A percentile compares a stretch with the other conserved stretches of the same genome.
Evolutionary conservation across 1,139 yeast species (phyloP).

Genomic region (Suzukiozyma palmioleophila): DNA sequence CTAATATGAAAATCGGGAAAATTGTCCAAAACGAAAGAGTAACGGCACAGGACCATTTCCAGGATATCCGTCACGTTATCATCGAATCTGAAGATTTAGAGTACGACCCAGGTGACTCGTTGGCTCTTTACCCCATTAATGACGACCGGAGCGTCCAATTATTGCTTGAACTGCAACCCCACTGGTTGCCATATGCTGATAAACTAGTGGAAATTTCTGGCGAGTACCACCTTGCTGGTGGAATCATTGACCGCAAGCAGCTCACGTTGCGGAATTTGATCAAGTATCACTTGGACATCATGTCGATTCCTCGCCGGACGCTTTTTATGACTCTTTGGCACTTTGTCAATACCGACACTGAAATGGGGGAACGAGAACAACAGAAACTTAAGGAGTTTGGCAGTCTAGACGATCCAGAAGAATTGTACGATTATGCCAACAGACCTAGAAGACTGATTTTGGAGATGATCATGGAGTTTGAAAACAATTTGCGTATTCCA

Average conservation of each 20-base stretch:
- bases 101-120: slow-evolving; percentile 76
- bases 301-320: slow-evolving; percentile 77
- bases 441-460: slow-evolving; percentile 84
- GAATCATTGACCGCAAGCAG: slow-evolving; percentile 43
- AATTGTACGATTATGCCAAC: slow-evolving; percentile 81
- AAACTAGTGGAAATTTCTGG: slow-evolving; percentile 35
- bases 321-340: slow-evolving; percentile 71
- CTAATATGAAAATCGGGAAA: slow-evolving; percentile 30
- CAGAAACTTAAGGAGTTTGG: slow-evolving; percentile 77
- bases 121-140: slow-evolving; percentile 74
- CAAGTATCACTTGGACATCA: slow-evolving; percentile 75
- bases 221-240: slow-evolving; percentile 47
- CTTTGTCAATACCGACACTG: slow-evolving; percentile 55
- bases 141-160: slow-evolving; percentile 58
- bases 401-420: slow-evolving; percentile 69
- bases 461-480: slow-evolving; percentile 81
- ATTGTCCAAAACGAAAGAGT: slow-evolving; percentile 52
- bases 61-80: slow-evolving; percentile 73
- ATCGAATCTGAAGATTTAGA: slow-evolving; percentile 33
- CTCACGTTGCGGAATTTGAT: slow-evolving; percentile 68
- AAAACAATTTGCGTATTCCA: slow-evolving; percentile 65
- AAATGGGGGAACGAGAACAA: slow-evolving; percentile 53
- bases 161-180: slow-evolving; percentile 62
- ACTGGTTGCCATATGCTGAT: slow-evolving; percentile 71
- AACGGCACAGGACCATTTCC: slow-evolving; percentile 73